Evolutionary conservation across 768 basidiomycete genomes (phyloP), one percentile per base, ranked within the genome.

Genomic region (Piloderma croceum): DNA sequence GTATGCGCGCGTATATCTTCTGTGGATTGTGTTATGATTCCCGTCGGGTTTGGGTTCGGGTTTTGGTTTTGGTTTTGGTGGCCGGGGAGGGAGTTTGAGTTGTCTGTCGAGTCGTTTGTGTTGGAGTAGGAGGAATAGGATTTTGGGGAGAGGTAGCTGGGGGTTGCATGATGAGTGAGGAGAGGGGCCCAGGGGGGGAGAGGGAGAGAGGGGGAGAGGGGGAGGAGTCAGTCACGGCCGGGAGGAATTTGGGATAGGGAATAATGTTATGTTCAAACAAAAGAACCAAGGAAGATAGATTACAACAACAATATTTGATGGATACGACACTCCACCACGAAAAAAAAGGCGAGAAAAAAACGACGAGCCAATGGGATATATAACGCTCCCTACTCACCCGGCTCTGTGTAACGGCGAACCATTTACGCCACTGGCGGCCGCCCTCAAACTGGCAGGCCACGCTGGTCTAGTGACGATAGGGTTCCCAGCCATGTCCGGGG

Each of bases 391-490:
- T 31, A 67, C 74, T 60, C 53, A 79, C 78, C 77, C 77, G 32
- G 77, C 73, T 52, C 78, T 60, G 54, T 65, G 70, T 50, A 78
- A 57, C 13, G 68, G 63, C 19, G n/a, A n/a, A n/a, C n/a, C n/a
- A n/a, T n/a, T n/a, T n/a, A n/a, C n/a, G n/a, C n/a, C n/a, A n/a
- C n/a, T n/a, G n/a, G n/a, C n/a, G n/a, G n/a, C n/a, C n/a, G n/a
- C n/a, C n/a, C n/a, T n/a, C n/a, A n/a, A n/a, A n/a, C n/a, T n/a
- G n/a, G n/a, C n/a, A n/a, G n/a, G n/a, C n/a, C n/a, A n/a, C n/a
- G n/a, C n/a, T n/a, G n/a, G n/a, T n/a, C n/a, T n/a, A n/a, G n/a
- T n/a, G n/a, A n/a, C n/a, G n/a, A n/a, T n/a, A n/a, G n/a, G n/a
- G n/a, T n/a, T n/a, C n/a, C n/a, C n/a, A n/a, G n/a, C n/a, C n/a